These are phyloP conservation scores for Fomitopsis serialis DNA, from an alignment of 768 basidiomycete genomes.

Conservation along the genomic window DNA sequence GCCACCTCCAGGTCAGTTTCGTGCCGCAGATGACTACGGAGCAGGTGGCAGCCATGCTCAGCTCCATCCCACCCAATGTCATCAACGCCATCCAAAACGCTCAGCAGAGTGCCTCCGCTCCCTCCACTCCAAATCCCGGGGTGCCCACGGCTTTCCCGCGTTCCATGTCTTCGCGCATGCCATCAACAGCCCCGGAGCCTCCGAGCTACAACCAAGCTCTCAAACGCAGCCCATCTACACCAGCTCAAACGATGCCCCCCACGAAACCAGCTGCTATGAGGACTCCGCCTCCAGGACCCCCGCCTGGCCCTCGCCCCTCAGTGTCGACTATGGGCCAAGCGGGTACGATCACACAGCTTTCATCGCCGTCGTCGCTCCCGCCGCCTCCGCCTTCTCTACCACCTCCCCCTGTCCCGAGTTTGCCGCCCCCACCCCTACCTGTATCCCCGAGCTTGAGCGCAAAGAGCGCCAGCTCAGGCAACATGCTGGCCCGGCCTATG, in stretches of 20 bases:
- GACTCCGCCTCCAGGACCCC: background rate
- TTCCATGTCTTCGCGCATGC: background rate
- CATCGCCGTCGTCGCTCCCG: background rate
- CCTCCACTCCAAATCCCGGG: too few species aligned
- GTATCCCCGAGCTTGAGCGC: background rate
- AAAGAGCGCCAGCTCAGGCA: background rate
- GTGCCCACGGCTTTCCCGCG: too few species aligned
- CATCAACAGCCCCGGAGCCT: background rate
- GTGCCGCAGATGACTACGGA: too few species aligned
- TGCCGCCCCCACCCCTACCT: too few species aligned
- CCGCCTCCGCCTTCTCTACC: background rate
- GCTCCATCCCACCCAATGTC: too few species aligned
- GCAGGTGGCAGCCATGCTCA: too few species aligned
- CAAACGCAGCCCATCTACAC: background rate
- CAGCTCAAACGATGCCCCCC: background rate
- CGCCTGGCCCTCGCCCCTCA: background rate
- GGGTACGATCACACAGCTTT: background rate
- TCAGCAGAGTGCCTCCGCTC: too few species aligned
- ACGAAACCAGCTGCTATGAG: background rate
- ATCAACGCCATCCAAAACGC: too few species aligned
- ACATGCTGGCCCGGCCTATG: background rate
- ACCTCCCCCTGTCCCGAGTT: background rate
- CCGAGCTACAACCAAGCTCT: background rate
- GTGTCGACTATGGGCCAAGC: too few species aligned
- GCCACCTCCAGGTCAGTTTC: too few species aligned